Percentiles rank a stretch among this genome's conserved stretches.
These are phyloP conservation scores for Pythium insidiosum DNA, from an alignment of 352 stramenopile genomes.

Conservation along the genomic window DNA sequence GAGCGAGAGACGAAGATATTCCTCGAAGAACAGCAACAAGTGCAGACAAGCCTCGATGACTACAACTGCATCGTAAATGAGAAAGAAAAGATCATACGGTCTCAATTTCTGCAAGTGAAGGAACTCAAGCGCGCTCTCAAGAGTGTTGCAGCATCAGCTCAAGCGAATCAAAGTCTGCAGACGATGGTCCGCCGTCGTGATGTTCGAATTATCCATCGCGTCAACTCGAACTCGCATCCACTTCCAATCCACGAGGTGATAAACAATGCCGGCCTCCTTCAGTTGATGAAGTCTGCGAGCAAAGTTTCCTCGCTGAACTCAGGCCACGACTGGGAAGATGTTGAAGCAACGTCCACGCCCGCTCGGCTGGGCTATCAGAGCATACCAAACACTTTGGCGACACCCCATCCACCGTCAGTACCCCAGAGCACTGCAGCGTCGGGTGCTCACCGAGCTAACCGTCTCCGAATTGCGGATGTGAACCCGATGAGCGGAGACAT, in stretches of 20 bases:
- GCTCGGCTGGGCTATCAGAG: no score
- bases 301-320: constrained; percentile 6
- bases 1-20: constrained; percentile 30
- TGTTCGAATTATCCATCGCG: constrained; percentile 23
- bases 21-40: constrained; percentile 38
- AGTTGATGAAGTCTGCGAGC: constrained; percentile 1
- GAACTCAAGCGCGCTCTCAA: constrained; percentile 60
- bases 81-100: constrained; percentile 53
- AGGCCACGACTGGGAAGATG: no score
- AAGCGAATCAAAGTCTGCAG: constrained; percentile 52
- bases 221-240: no score
- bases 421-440: no score
- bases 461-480: no score
- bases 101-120: constrained; percentile 66
- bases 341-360: no score
- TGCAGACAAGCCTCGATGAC: constrained; percentile 29
- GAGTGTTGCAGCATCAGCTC: constrained; percentile 34
- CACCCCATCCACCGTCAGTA: not conserved
- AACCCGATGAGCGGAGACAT: no score
- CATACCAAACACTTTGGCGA: no score
- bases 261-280: no score
- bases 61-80: constrained; percentile 39
- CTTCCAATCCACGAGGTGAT: no score
- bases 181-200: constrained; percentile 25
- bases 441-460: no score